These are phyloP conservation scores for Apiospora kogelbergensis DNA, from an alignment of 2,329 filamentous ascomycete genomes.

Conservation along the genomic window DNA sequence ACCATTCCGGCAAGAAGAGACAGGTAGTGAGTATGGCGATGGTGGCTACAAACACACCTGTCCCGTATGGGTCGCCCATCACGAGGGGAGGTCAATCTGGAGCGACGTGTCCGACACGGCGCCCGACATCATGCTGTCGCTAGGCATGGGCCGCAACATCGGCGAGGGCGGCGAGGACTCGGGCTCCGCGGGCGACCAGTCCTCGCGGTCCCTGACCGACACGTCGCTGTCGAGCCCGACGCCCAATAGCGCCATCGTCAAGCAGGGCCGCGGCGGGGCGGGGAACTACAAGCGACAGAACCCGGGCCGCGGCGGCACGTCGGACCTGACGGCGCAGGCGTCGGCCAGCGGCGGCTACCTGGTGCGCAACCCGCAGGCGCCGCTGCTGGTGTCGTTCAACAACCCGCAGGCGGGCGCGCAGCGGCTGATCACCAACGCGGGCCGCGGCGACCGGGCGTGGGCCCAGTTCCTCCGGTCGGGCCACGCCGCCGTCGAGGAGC, in stretches of 20 bases:
- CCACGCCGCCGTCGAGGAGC: slow-evolving; percentile 17
- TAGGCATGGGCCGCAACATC: slow-evolving; percentile 30
- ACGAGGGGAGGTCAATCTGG: slow-evolving; percentile 30
- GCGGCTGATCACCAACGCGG: slow-evolving; percentile 22
- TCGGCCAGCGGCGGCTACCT: slow-evolving; percentile 26
- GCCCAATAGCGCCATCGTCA: slow-evolving; percentile 23
- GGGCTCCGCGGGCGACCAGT: slow-evolving; percentile 7
- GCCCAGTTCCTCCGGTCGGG: slow-evolving; percentile 25
- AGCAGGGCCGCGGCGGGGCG: slow-evolving; percentile 29
- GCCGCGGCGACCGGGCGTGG: slow-evolving; percentile 26
- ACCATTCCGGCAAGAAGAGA: slow-evolving; percentile 24
- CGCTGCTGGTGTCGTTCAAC: slow-evolving; percentile 29
- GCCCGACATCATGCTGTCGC: slow-evolving; percentile 30
- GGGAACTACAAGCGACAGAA: slow-evolving; percentile 30
- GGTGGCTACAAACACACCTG: slow-evolving; percentile 22
- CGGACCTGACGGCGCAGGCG: slow-evolving; percentile 11
- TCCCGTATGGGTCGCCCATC: slow-evolving; percentile 26
- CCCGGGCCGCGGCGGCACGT: slow-evolving; percentile 1
- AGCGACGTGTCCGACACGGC: slow-evolving; percentile 21
- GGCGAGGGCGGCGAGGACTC: slow-evolving; percentile 23
- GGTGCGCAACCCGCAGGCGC: slow-evolving; percentile 29
- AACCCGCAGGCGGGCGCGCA: slow-evolving; percentile 28
- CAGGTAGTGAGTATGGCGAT: slow-evolving; percentile 6
- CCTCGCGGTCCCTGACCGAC: slow-evolving; percentile 22
- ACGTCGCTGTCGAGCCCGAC: slow-evolving; percentile 5